Evolutionary conservation across 2,329 filamentous ascomycete genomes (phyloP).

Genomic region (Juglanconis oblonga): DNA sequence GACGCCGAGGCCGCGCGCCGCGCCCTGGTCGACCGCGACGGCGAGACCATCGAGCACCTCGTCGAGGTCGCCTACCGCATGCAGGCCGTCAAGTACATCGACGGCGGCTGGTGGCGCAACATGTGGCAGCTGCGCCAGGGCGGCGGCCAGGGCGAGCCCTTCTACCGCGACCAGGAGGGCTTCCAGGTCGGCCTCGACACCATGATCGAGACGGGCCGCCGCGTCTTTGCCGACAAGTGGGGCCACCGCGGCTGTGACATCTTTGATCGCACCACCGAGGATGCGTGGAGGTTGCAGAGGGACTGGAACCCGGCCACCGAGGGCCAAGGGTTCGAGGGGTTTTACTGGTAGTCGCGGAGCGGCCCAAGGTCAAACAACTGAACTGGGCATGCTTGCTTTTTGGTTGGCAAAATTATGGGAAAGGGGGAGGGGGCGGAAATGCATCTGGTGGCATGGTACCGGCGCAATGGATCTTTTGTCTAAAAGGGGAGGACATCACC

Average conservation of each 20-base stretch:
- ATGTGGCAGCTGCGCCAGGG: slow-evolving; percentile 51
- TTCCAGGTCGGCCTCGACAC: slow-evolving; percentile 43
- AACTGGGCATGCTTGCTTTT: not conserved
- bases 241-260: slow-evolving; percentile 38
- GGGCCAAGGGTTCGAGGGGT: slow-evolving; percentile 21
- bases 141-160: slow-evolving; percentile 52
- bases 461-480: too few relatives aligned
- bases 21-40: slow-evolving; percentile 26
- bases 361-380: too few relatives aligned
- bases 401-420: not conserved
- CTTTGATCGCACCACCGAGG: slow-evolving; percentile 29
- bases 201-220: slow-evolving; percentile 41
- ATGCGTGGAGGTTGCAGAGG: slow-evolving; percentile 35
- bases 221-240: slow-evolving; percentile 39
- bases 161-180: slow-evolving; percentile 46
- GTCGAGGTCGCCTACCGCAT: slow-evolving; percentile 32
- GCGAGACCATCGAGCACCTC: slow-evolving; percentile 28
- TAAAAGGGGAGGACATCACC: too few relatives aligned
- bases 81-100: slow-evolving; percentile 41
- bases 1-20: slow-evolving; percentile 34
- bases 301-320: slow-evolving; percentile 30
- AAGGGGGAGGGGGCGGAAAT: too few relatives aligned
- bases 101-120: slow-evolving; percentile 41
- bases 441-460: too few relatives aligned
- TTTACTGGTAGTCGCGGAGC: slow-evolving; percentile 17